Evolutionary conservation across 331 rosid species (phyloP), one percentile per base, ranked within the genome.

Genomic region (Quercus tomentella): DNA sequence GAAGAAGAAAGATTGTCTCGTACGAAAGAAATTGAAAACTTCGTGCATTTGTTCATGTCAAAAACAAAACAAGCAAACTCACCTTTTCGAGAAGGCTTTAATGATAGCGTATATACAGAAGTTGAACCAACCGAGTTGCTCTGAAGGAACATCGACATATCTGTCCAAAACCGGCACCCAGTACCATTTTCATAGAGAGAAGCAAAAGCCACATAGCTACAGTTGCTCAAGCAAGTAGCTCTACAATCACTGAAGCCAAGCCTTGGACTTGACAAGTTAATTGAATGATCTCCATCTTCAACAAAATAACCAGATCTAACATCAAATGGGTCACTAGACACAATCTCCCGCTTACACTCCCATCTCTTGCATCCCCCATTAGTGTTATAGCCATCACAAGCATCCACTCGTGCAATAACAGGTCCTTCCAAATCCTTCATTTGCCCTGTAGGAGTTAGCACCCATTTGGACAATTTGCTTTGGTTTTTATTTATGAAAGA

Each of bases 361-460:
- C 54, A 49, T 49, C 54, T 49, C 54, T 49, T 49, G 54, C 54
- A 49, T 12, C 85, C 82, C 17, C 18, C 75, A 55, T 81, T 33
- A 8, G 26, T 54, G 25, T 69, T 74, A 56, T 77, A 51, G 5
- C 80, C 31, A 76, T 76, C 65, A 65, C 80, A 76, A 9, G 11
- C n/a, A 28, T 65, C 54, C 51, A 56, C 73, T 28, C 52, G 65
- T 3, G 65, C 73, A 65, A 65, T 49, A 7, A 49, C 17, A 49
- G 54, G 54, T 49, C 54, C 54, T 49, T 49, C 54, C 54, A 49
- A 49, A 49, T 49, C 16, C 54, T 49, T 49, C 31, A 60, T 25
- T 8, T 10, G 12, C 43, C 57, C 68, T 37, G 5, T 20, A 22
- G 31, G 31, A 65, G 74, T 31, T 4, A 11, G 21, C 66, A 49